Evolutionary conservation across 345 rosid genomes (phyloP).

Genomic region (Litchi chinensis): DNA sequence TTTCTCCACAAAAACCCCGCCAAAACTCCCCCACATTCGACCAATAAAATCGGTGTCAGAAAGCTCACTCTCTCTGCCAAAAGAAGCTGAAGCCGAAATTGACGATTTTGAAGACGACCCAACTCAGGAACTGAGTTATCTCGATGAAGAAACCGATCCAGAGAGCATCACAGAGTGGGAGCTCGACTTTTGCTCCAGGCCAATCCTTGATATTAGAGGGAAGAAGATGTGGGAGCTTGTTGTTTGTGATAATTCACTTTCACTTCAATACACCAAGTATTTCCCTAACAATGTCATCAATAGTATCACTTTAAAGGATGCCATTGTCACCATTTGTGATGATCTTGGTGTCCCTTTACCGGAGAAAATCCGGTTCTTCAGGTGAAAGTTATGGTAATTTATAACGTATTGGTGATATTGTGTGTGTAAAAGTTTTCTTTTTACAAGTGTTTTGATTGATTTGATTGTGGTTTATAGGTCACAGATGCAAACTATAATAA

Average conservation of each 20-base stretch:
- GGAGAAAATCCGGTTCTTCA: constrained; percentile 78
- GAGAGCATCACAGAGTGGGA: constrained; percentile 83
- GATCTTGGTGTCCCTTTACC: constrained; percentile 81
- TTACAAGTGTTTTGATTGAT: neutral
- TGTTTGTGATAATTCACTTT: constrained; percentile 82
- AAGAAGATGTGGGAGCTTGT: constrained; percentile 96
- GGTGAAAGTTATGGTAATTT: constrained; percentile 37
- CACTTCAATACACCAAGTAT: constrained; percentile 85
- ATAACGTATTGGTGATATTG: neutral
- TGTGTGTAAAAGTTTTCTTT: neutral
- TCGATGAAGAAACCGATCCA: constrained; percentile 79
- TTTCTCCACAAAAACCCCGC: constrained; percentile 28
- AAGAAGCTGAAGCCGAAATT: constrained; percentile 33
- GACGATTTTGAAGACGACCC: constrained; percentile 63
- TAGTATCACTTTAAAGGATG: constrained; percentile 82
- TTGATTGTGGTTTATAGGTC: constrained; percentile 50
- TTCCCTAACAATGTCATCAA: constrained; percentile 92
- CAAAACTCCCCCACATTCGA: constrained; percentile 37
- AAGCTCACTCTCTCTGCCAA: constrained; percentile 57
- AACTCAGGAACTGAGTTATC: constrained; percentile 70
- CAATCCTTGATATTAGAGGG: constrained; percentile 84
- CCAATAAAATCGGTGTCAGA: constrained; percentile 42
- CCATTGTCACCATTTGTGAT: constrained; percentile 60
- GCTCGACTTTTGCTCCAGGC: constrained; percentile 93
- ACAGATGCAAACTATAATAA: constrained; percentile 94